Evolutionary conservation across 2,329 filamentous ascomycete species (phyloP).

Genomic region (Xylaria polymorpha): DNA sequence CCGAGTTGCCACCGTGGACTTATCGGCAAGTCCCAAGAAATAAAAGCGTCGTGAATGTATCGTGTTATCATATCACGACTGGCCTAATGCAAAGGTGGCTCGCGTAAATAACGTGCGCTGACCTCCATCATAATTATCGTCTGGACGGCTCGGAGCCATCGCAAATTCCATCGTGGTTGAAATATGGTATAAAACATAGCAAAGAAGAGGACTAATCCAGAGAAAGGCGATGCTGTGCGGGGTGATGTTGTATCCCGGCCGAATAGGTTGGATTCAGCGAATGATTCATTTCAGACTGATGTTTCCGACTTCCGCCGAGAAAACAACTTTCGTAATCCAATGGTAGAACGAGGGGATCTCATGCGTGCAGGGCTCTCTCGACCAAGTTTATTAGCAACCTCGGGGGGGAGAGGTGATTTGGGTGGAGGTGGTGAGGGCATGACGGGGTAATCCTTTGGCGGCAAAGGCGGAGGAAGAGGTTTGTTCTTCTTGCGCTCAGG

Average conservation of each 20-base stretch:
- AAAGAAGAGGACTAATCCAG: background rate
- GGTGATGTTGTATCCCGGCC: background rate
- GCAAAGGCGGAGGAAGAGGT: constrained; percentile 26
- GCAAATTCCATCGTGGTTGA: background rate
- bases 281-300: constrained; percentile 21
- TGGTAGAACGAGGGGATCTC: constrained; percentile 40
- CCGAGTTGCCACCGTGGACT: constrained; percentile 5
- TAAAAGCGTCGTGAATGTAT: constrained; percentile 14
- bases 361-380: constrained; percentile 33
- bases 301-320: constrained; percentile 40
- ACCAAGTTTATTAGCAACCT: constrained; percentile 7
- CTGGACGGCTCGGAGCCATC: background rate
- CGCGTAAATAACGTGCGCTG: background rate
- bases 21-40: constrained; percentile 11
- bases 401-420: constrained; percentile 31
- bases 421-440: constrained; percentile 37
- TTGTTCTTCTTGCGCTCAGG: constrained; percentile 42
- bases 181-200: constrained; percentile 21
- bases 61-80: constrained; percentile 19
- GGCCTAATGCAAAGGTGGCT: background rate
- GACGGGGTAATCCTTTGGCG: constrained; percentile 32
- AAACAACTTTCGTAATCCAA: constrained; percentile 44
- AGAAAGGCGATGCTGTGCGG: background rate
- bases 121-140: constrained; percentile 5
- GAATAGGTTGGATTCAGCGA: background rate